phyloP scores from a whole-genome alignment of 1,139 yeast genomes.

The Lodderomyces parapsilosis region DNA sequence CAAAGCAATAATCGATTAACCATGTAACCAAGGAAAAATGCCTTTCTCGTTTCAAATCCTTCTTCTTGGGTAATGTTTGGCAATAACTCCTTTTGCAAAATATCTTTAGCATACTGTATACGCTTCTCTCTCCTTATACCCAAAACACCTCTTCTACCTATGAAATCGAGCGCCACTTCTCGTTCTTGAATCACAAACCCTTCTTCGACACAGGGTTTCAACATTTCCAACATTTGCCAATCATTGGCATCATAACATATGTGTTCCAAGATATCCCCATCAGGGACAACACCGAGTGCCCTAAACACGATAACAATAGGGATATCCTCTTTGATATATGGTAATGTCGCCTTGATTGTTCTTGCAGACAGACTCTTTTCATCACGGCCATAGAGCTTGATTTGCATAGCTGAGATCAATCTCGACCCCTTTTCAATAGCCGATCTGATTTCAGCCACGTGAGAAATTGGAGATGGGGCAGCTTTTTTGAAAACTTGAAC shows the following conservation, averaged over 20 bases:
- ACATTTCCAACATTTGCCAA: constrained; percentile 99
- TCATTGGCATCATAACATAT: constrained; percentile 96
- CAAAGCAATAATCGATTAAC: constrained; percentile 90
- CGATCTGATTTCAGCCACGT: constrained; percentile 93
- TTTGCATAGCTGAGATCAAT: constrained; percentile 89
- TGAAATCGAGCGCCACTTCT: constrained; percentile 95
- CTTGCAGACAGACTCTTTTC: constrained; percentile 70
- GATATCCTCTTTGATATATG: constrained; percentile 93
- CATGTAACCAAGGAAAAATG: constrained; percentile 96
- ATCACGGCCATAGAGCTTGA: constrained; percentile 84
- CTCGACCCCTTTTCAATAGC: constrained; percentile 97
- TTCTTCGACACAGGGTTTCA: constrained; percentile 98
- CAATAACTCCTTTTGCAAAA: constrained; percentile 89
- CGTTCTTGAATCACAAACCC: constrained; percentile 97
- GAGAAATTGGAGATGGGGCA: constrained; percentile 95
- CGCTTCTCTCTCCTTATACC: constrained; percentile 98
- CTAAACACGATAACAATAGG: constrained; percentile 96
- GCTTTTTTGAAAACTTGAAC: constrained; percentile 98
- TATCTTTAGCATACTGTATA: constrained; percentile 96
- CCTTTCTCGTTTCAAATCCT: constrained; percentile 96
- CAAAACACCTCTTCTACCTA: constrained; percentile 95
- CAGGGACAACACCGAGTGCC: constrained; percentile 98
- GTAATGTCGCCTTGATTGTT: constrained; percentile 92
- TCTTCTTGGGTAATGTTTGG: constrained; percentile 98
- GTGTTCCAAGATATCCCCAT: constrained; percentile 97